Base-by-base conservation (phyloP, 441 rosid species). In the Cnidoscolus chayamansa region DNA sequence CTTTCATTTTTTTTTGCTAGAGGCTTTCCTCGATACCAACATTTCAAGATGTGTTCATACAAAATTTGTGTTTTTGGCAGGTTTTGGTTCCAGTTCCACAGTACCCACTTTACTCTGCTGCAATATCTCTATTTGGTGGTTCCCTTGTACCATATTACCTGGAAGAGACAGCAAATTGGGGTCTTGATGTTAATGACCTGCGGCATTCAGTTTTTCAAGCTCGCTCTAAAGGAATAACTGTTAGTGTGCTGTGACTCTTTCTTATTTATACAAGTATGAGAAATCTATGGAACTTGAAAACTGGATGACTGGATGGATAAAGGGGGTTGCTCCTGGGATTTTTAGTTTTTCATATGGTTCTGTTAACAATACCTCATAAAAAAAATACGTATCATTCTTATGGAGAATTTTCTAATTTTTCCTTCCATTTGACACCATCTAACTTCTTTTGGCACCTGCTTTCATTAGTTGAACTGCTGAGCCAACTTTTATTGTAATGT, bases 121-220 rank as follows among this genome's bases (percentile, higher is more conserved):
- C 97, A 61, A 94, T 94, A 77, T 80, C 97, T 72, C 88, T 94
- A 25, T 78, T 78, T 49, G 99, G 99, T 13, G 99, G 99, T 62
- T 84, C 98, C 79, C 97, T 94, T 75, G 98, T 94, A 59, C 97
- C 98, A 12, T 94, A 94, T 79, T 92, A 74, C 81, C 85, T 94
- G 40, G 97, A 94, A 72, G 99, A 94, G 89, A 88, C 94, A 49
- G 96, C 89, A 81, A 92, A 94, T 58, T 94, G 99, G 99, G 98
- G 97, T 54, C 96, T 94, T 76, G 98, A 94, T 81, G 75, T 88
- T 76, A 77, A 82, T 76, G 87, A 94, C 84, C 97, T 94, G 73
- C 85, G 84, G 31, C 83, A 85, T 54, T 83, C 99, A 17, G 94
- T 94, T 86, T 84, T 81, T 40, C 76, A 84, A 70, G 99, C 98